Conservation (phyloP, 2,329 filamentous ascomycete genomes). For the Aspergillus sp. region DNA sequence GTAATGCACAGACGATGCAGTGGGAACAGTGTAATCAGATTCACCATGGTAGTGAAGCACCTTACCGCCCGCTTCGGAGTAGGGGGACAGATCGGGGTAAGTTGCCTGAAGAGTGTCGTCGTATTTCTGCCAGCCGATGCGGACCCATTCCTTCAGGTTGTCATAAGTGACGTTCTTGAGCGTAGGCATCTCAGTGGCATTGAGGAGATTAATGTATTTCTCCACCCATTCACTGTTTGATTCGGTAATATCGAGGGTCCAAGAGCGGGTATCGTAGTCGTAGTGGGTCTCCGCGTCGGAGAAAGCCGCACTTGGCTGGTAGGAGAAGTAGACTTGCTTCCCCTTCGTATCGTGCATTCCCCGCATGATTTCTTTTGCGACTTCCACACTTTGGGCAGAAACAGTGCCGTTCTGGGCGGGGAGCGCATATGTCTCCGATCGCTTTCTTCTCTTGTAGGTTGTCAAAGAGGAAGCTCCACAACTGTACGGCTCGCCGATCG, state of each 20-base stretch:
- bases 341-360: slow-evolving; percentile 46
- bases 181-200: slow-evolving; percentile 42
- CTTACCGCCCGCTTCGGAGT: slow-evolving; percentile 56
- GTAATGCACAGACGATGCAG: slow-evolving; percentile 58
- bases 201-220: slow-evolving; percentile 31
- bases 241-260: slow-evolving; percentile 34
- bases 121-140: slow-evolving; percentile 52
- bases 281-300: slow-evolving; percentile 29
- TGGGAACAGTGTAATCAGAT: slow-evolving; percentile 55
- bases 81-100: slow-evolving; percentile 54
- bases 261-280: slow-evolving; percentile 30
- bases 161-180: slow-evolving; percentile 58
- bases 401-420: slow-evolving; percentile 37
- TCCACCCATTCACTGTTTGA: slow-evolving; percentile 44
- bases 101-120: slow-evolving; percentile 57
- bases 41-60: slow-evolving; percentile 62
- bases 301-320: slow-evolving; percentile 31
- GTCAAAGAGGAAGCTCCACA: slow-evolving; percentile 39
- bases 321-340: slow-evolving; percentile 45
- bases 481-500: slow-evolving; percentile 51
- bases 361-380: slow-evolving; percentile 40
- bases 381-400: slow-evolving; percentile 30
- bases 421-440: slow-evolving; percentile 27
- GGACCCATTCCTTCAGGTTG: slow-evolving; percentile 57
- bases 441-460: slow-evolving; percentile 27